A percentile compares a stretch with the other conserved stretches of the same genome.
Conservation (phyloP, 495 filamentous ascomycete species). For the Annulohypoxylon nitens region DNA sequence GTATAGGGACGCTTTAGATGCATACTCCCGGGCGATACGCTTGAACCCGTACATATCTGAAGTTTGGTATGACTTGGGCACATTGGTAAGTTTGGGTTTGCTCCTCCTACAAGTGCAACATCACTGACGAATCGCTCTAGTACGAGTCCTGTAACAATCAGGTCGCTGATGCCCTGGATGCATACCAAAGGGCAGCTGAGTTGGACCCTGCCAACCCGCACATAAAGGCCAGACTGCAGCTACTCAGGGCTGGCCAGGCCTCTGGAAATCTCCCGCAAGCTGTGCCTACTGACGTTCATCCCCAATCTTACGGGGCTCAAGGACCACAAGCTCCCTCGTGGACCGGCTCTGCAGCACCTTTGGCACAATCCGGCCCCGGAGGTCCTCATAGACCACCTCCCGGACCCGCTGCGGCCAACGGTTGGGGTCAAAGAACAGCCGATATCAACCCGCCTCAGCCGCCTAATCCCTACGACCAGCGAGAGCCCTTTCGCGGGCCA, state of each 20-base stretch:
- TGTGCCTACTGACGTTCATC: constrained; percentile 68
- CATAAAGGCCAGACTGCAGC: constrained; percentile 93
- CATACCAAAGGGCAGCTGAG: constrained; percentile 94
- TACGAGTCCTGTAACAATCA: constrained; percentile 99
- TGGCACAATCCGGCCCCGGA: constrained; percentile 68
- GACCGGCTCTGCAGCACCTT: constrained; percentile 75
- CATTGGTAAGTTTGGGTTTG: constrained; percentile 75
- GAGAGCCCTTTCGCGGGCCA: constrained; percentile 73
- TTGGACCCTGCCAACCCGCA: constrained; percentile 93
- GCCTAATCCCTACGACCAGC: constrained; percentile 83
- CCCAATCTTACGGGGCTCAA: constrained; percentile 81
- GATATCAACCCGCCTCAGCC: constrained; percentile 82
- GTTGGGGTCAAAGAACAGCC: constrained; percentile 82
- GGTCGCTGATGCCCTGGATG: constrained; percentile 94
- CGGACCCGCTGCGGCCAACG: constrained; percentile 70
- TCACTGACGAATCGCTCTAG: constrained; percentile 60
- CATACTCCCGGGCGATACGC: constrained; percentile 97
- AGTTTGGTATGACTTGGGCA: constrained; percentile 99
- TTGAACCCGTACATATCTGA: constrained; percentile 99
- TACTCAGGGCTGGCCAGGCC: constrained; percentile 83
- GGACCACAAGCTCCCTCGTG: constrained; percentile 87
- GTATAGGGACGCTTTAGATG: constrained; percentile 97
- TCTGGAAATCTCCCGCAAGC: constrained; percentile 64
- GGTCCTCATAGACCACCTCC: constrained; percentile 70
- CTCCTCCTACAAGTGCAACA: constrained; percentile 17